Evolutionary conservation across 1,139 yeast genomes (phyloP).

Genomic region (Pichia inconspicua): DNA sequence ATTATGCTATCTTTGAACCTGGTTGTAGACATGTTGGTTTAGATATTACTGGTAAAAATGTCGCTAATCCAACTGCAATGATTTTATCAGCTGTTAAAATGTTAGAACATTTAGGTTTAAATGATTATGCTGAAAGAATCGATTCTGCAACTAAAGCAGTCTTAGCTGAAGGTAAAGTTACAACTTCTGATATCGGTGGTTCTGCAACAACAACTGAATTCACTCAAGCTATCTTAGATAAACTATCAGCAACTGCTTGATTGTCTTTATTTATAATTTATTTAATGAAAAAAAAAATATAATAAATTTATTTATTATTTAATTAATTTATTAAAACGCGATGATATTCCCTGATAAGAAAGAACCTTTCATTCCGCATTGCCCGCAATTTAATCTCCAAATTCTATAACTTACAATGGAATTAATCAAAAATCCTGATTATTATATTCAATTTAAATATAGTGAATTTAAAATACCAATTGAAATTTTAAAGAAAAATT

Average conservation of each 20-base stretch:
- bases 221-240: slow-evolving; percentile 73
- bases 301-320: too few relatives aligned
- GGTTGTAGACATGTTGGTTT: slow-evolving; percentile 99
- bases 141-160: slow-evolving; percentile 84
- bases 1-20: slow-evolving; percentile 96
- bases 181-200: slow-evolving; percentile 89
- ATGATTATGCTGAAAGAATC: slow-evolving; percentile 75
- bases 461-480: slow-evolving; percentile 54
- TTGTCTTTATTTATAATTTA: too few relatives aligned
- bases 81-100: slow-evolving; percentile 82
- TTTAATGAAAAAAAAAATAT: too few relatives aligned
- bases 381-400: not conserved
- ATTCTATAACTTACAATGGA: slow-evolving; percentile 1
- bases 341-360: too few relatives aligned
- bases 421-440: slow-evolving; percentile 7
- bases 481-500: slow-evolving; percentile 51
- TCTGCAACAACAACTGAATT: slow-evolving; percentile 82
- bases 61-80: slow-evolving; percentile 98
- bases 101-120: slow-evolving; percentile 91
- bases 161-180: slow-evolving; percentile 73
- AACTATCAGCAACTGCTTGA: slow-evolving; percentile 31
- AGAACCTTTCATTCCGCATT: too few relatives aligned
- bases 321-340: not conserved
- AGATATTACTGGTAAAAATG: slow-evolving; percentile 88
- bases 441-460: slow-evolving; percentile 1